These are phyloP conservation scores for Zoysia japonica DNA, from an alignment of 176 grass and related monocot species.

Conservation along the genomic window DNA sequence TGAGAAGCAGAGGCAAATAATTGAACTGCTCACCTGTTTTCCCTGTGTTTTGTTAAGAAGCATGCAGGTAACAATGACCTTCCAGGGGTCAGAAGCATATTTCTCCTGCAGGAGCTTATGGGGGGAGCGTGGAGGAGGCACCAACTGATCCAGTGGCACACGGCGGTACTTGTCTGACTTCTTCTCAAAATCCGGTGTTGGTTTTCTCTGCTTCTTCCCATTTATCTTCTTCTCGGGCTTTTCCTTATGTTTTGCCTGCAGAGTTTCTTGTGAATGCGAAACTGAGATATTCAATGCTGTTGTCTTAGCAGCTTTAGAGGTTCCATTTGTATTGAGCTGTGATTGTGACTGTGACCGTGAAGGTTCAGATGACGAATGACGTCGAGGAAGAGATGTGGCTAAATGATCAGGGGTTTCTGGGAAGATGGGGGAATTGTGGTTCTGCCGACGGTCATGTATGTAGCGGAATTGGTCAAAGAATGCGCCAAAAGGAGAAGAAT, in stretches of 20 bases:
- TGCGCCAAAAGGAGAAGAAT: conserved; percentile 14
- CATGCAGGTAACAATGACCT: conserved; percentile 49
- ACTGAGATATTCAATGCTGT: background rate
- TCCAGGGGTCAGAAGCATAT: conserved; percentile 47
- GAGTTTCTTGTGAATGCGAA: conserved; percentile 1
- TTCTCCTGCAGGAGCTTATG: conserved; percentile 43
- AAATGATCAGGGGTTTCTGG: background rate
- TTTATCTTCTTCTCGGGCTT: background rate
- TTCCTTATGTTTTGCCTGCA: background rate
- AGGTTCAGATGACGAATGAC: background rate
- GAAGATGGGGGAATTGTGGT: background rate
- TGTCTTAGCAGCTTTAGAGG: conserved; percentile 16
- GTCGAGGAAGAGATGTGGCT: background rate
- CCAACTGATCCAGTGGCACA: conserved; percentile 28
- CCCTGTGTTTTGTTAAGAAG: no score
- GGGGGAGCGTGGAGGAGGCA: conserved; percentile 13
- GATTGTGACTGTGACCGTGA: no score
- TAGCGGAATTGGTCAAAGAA: conserved; percentile 47
- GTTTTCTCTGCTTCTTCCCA: background rate
- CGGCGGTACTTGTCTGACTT: conserved; percentile 33
- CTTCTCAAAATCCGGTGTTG: conserved; percentile 32
- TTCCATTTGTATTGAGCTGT: conserved; percentile 8
- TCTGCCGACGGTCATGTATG: background rate
- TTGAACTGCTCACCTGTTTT: conserved; percentile 3
- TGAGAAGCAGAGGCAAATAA: background rate